Evolutionary conservation across 148 eudicot genomes (phyloP), one percentile per base, ranked within the genome.

Genomic region (Fagopyrum tataricum): DNA sequence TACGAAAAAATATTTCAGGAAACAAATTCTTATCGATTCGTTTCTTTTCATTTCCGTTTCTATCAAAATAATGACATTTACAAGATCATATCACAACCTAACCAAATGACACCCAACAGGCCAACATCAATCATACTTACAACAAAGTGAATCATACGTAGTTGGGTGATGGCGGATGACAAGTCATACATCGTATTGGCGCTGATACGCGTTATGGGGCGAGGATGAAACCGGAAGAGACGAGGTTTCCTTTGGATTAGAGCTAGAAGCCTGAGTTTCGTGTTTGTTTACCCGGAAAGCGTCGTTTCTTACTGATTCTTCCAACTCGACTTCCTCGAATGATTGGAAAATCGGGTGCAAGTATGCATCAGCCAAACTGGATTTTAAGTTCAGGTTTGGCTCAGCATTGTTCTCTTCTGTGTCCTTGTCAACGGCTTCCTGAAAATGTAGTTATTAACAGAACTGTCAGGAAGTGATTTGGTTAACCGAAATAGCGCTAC

Each of bases 341-440:
- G 97, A 88, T 53, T 52, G 87, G 83, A 95, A 91, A 53, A 91
- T 90, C 4, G 98, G 98, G 77, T 95, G 98, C 80, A 95, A 76
- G 82, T 91, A 95, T 10, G 98, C 97, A 71, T 91, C 91, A 1
- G 89, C 73, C 44, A 91, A 79, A 77, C 82, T 84, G 2, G 97
- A 73, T 77, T 83, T 90, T 48, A 91, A 72, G 61, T 86, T 89
- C 71, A 74, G 76, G 52, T 80, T 84, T 1, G 90, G 78, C 78
- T 83, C 90, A 31, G 84, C 78, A 24, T 75, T 75, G 0, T 82
- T 81, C 72, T 90, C 98, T 44, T 88, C 81, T 70, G 74, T 76
- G 53, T 95, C 98, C 79, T 90, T 95, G 46, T 85, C 92, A 79
- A 89, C 79, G 5, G 98, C 98, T 86, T 95, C 96, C 98, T 93